These are phyloP conservation scores for Globisporangium takayamanum DNA, from an alignment of 352 stramenopile species.

Conservation along the genomic window DNA sequence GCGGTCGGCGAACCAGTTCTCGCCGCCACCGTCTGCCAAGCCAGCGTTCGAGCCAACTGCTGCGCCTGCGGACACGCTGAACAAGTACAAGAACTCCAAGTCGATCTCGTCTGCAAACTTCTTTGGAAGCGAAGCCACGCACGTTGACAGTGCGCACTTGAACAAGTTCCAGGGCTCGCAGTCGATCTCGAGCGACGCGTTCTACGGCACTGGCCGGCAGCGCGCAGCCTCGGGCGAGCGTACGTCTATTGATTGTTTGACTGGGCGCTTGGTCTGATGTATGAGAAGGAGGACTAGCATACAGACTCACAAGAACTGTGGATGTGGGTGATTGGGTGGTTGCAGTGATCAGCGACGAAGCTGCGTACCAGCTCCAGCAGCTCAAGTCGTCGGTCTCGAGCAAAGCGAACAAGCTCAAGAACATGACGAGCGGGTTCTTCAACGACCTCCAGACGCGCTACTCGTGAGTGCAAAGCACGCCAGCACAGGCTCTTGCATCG, in stretches of 20 bases:
- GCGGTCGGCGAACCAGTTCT: conserved; percentile 10
- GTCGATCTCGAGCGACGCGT: conserved; percentile 86
- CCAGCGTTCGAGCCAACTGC: conserved; percentile 4
- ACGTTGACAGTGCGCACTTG: conserved; percentile 57
- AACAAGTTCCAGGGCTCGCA: conserved; percentile 72
- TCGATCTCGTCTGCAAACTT: conserved; percentile 89
- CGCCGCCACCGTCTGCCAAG: conserved; percentile 4
- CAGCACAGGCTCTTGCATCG: too few species aligned
- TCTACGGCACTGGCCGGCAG: conserved; percentile 59
- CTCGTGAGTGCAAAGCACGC: conserved; percentile 22
- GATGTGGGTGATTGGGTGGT: background rate
- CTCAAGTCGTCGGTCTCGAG: conserved; percentile 81
- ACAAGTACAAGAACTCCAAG: conserved; percentile 92
- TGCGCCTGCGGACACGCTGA: conserved; percentile 41
- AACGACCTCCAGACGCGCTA: conserved; percentile 81
- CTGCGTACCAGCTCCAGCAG: conserved; percentile 78
- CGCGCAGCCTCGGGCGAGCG: conserved; percentile 60
- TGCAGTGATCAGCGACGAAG: conserved; percentile 62
- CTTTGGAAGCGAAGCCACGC: conserved; percentile 60
- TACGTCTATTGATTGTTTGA: conserved; percentile 19
- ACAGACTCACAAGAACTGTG: background rate
- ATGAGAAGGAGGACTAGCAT: background rate
- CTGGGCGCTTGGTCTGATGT: background rate
- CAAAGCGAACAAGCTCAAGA: conserved; percentile 84
- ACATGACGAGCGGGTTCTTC: conserved; percentile 89